Percentiles rank a stretch among this genome's conserved stretches.
phyloP scores from a whole-genome alignment of 176 grass and related monocot species.

The Zoysia japonica region DNA sequence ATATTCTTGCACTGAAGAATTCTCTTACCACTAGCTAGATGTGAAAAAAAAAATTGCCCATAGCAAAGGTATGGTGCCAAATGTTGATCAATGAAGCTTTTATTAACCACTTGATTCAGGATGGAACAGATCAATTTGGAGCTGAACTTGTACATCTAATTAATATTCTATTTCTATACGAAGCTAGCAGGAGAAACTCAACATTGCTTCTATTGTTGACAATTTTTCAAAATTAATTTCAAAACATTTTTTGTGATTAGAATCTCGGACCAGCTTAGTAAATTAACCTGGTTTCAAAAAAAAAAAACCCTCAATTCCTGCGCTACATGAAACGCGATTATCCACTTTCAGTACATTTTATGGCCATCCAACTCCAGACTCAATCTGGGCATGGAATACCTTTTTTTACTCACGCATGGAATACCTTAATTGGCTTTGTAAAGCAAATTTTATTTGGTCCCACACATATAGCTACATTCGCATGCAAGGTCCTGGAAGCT shows the following conservation, averaged over 20 bases:
- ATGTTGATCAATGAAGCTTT: neutral
- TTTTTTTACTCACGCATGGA: too few relatives aligned
- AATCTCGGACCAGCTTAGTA: neutral
- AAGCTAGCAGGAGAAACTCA: neutral
- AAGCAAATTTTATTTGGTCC: neutral
- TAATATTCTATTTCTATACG: neutral
- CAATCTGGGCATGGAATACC: neutral
- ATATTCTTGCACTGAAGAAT: neutral
- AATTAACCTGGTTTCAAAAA: neutral
- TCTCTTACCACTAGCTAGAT: neutral
- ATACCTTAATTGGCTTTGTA: neutral
- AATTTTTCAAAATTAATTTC: neutral
- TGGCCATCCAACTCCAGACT: neutral
- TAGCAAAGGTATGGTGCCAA: neutral
- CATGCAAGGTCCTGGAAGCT: neutral
- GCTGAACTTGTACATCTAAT: neutral
- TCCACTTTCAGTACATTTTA: neutral
- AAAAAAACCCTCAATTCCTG: neutral
- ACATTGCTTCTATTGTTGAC: too few relatives aligned
- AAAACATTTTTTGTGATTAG: neutral
- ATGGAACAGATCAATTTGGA: conserved; percentile 5
- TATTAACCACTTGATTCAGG: neutral
- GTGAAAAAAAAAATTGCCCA: neutral
- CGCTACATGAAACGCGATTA: neutral
- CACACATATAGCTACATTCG: neutral